Base-by-base conservation (phyloP, 2,329 filamentous ascomycete genomes). In the Setomelanomma holmii region DNA sequence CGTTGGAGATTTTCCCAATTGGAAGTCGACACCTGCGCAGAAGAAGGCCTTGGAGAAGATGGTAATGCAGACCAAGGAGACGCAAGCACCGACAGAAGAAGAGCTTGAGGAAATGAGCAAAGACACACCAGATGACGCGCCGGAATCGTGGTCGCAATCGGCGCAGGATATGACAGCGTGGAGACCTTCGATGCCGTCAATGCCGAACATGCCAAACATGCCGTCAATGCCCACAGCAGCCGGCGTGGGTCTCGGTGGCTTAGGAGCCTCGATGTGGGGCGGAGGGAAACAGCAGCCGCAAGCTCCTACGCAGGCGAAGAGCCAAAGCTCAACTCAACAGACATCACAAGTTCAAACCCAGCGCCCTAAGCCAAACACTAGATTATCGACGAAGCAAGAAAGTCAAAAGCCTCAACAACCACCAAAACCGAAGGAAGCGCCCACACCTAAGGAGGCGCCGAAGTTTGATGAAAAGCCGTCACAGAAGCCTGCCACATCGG, bases 21-120 rank as follows among this genome's bases (percentile, higher is more conserved):
- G 71, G 69, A 68, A 68, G 21, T 66, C 69, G 1, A 67, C 68
- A 2, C 60, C 67, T 6, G 51, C 66, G n/a, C 72, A 75, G 23
- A 72, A 70, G 52, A 72, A 65, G 43, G 65, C 71, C 4, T 45
- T 75, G 40, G 72, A 74, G 40, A 75, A 74, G 56, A 73, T 74
- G 72, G 61, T 74, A 6, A 71, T 67, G 63, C 72, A 74, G 50
- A 64, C 61, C 2, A 72, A 66, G 24, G 70, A 72, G 34, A 70
- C 64, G 11, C 67, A 73, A 19, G 65, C 67, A 14, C 72, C 72
- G 0, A 64, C 49, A 1, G 39, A 69, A 40, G 67, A 71, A 55
- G 71, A 74, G 51, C 44, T 74, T 42, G 69, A 74, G 47, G 42
- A 64, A 45, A 72, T 75, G 71, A 71, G 68, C 45, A 60, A 54